phyloP scores from a whole-genome alignment of 2,329 filamentous ascomycete genomes.

The Colletotrichum musae region DNA sequence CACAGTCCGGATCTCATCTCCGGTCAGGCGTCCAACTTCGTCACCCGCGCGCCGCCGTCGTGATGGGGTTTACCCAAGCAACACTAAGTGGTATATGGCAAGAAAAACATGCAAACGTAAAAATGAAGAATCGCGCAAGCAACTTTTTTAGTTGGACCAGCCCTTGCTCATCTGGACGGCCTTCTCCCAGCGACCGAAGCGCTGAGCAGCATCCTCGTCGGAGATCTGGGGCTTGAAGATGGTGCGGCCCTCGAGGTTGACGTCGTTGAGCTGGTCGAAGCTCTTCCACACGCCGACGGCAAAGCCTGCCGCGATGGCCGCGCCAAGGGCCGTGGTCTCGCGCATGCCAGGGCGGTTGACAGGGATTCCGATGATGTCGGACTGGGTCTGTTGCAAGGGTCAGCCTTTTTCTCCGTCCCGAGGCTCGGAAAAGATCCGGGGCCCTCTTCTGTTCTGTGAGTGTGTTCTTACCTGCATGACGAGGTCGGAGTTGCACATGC shows the following conservation, averaged over 20 bases:
- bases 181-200: conserved; percentile 81
- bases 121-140: not conserved
- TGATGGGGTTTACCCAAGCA: conserved; percentile 34
- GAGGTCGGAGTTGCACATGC: conserved; percentile 85
- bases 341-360: conserved; percentile 85
- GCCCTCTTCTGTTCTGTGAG: not conserved
- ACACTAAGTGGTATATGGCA: conserved; percentile 38
- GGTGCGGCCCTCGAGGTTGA: conserved; percentile 79
- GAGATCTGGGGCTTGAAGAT: conserved; percentile 77
- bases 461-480: conserved; percentile 74
- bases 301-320: conserved; percentile 86
- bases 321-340: conserved; percentile 86
- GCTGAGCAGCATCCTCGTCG: conserved; percentile 69
- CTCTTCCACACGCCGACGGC: conserved; percentile 82
- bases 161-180: conserved; percentile 85
- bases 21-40: conserved; percentile 9
- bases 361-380: conserved; percentile 84
- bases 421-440: conserved; percentile 32
- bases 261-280: conserved; percentile 78
- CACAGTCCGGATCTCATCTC: conserved; percentile 26
- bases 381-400: conserved; percentile 71
- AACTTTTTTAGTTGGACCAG: conserved; percentile 65
- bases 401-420: conserved; percentile 32
- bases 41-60: conserved; percentile 28
- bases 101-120: conserved; percentile 14